Conservation (phyloP, 2,329 filamentous ascomycete genomes). For the Aspergillus pseudonomiae region DNA sequence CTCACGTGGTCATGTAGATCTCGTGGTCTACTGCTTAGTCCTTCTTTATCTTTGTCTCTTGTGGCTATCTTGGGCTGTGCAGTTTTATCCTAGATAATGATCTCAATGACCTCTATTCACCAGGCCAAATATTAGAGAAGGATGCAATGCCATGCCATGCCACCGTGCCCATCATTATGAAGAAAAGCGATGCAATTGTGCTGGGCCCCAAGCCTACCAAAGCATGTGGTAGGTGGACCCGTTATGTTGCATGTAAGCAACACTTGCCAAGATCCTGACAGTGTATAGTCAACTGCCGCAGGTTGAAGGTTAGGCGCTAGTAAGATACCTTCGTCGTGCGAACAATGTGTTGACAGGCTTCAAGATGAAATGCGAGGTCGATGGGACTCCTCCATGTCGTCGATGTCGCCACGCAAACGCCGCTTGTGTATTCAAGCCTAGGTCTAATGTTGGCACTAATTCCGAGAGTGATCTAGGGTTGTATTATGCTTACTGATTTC, state of each 20-base stretch:
- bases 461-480: neutral
- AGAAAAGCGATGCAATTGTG: constrained; percentile 20
- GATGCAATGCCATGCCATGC: neutral
- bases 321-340: neutral
- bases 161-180: constrained; percentile 19
- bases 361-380: constrained; percentile 37
- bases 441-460: constrained; percentile 30
- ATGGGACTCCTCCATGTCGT: constrained; percentile 32
- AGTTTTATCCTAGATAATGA: neutral
- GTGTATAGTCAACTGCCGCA: constrained; percentile 32
- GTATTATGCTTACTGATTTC: constrained; percentile 1
- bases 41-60: neutral
- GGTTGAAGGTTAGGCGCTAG: constrained; percentile 27
- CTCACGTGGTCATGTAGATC: constrained; percentile 4
- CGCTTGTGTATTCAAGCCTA: constrained; percentile 32
- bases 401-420: constrained; percentile 29
- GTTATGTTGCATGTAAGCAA: neutral
- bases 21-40: neutral
- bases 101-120: neutral
- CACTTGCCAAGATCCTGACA: constrained; percentile 14
- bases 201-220: constrained; percentile 35
- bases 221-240: constrained; percentile 30
- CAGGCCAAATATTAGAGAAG: neutral
- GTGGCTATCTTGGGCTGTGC: neutral
- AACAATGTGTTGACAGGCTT: constrained; percentile 7